phyloP scores from a whole-genome alignment of 352 stramenopile genomes.

The Halophytophthora polymorphica region DNA sequence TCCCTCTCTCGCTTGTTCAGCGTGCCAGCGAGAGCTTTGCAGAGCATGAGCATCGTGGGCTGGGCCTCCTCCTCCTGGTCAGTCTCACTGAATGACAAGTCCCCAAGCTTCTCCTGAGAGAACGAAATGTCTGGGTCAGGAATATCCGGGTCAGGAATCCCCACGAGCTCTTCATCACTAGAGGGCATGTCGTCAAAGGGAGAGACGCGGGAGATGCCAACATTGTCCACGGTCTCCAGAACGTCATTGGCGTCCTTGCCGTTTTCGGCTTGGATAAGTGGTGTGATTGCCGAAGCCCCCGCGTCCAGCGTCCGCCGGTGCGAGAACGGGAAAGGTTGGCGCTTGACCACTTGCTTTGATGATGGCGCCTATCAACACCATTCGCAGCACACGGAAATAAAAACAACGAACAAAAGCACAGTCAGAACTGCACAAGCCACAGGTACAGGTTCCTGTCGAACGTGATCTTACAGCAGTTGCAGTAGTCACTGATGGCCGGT shows the following conservation, averaged over 20 bases:
- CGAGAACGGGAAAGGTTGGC: constrained; percentile 17
- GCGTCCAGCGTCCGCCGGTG: constrained; percentile 14
- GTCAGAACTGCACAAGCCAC: too few species aligned
- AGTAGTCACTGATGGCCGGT: constrained; percentile 3
- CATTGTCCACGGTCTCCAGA: background rate
- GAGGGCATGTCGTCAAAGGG: constrained; percentile 28
- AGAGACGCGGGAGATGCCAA: constrained; percentile 1
- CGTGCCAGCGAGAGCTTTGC: constrained; percentile 34
- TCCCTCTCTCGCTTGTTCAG: constrained; percentile 43
- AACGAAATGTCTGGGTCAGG: constrained; percentile 55
- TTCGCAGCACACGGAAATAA: background rate
- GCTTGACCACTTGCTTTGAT: constrained; percentile 20
- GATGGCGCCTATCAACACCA: constrained; percentile 15
- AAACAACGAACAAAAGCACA: background rate
- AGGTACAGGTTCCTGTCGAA: too few species aligned
- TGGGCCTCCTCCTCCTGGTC: constrained; percentile 16
- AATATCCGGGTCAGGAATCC: constrained; percentile 33
- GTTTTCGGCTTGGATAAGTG: constrained; percentile 9
- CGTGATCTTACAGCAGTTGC: constrained; percentile 16
- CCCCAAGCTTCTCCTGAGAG: constrained; percentile 65
- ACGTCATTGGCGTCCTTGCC: background rate
- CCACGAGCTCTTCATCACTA: constrained; percentile 58
- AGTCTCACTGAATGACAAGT: constrained; percentile 63
- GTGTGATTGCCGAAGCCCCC: constrained; percentile 17
- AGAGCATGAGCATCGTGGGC: constrained; percentile 32